These are phyloP conservation scores for Cornus florida DNA, from an alignment of 148 eudicot genomes.

Conservation along the genomic window DNA sequence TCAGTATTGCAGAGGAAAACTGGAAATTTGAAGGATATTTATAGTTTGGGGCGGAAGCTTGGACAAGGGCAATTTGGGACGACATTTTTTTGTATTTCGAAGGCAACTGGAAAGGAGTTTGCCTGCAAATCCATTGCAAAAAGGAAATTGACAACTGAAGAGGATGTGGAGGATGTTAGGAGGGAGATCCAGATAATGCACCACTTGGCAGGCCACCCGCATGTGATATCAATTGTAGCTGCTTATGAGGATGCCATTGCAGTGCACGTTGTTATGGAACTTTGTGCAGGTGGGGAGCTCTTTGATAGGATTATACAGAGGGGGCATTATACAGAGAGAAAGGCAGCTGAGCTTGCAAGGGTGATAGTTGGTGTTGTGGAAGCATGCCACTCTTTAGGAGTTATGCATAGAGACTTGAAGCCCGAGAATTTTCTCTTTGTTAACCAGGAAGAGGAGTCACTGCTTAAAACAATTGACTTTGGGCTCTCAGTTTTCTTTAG, in stretches of 20 bases:
- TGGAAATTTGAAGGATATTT: slow-evolving; percentile 18
- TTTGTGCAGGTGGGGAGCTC: slow-evolving; percentile 60
- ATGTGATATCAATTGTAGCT: slow-evolving; percentile 45
- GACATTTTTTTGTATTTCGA: slow-evolving; percentile 47
- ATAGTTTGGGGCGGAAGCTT: slow-evolving; percentile 42
- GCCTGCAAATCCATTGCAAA: slow-evolving; percentile 62
- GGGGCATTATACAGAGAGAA: slow-evolving; percentile 52
- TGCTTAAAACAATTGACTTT: slow-evolving; percentile 57
- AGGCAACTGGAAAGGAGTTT: slow-evolving; percentile 35
- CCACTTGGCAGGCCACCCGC: slow-evolving; percentile 56
- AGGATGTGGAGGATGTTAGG: slow-evolving; percentile 64
- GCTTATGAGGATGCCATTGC: slow-evolving; percentile 64
- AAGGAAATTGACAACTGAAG: slow-evolving; percentile 50
- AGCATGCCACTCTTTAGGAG: slow-evolving; percentile 61
- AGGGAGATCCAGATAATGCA: slow-evolving; percentile 68
- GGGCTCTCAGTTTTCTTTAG: slow-evolving; percentile 59
- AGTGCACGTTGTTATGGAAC: slow-evolving; percentile 60
- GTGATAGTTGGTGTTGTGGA: slow-evolving; percentile 54
- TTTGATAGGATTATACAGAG: slow-evolving; percentile 58
- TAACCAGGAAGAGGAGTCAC: slow-evolving; percentile 47
- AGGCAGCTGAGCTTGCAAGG: slow-evolving; percentile 63
- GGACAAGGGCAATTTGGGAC: slow-evolving; percentile 69
- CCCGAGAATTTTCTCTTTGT: slow-evolving; percentile 61
- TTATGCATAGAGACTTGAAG: slow-evolving; percentile 59
- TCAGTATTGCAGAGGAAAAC: slow-evolving; percentile 20